phyloP scores from a whole-genome alignment of 2,329 filamentous ascomycete species.

The Dactylellina sp. region DNA sequence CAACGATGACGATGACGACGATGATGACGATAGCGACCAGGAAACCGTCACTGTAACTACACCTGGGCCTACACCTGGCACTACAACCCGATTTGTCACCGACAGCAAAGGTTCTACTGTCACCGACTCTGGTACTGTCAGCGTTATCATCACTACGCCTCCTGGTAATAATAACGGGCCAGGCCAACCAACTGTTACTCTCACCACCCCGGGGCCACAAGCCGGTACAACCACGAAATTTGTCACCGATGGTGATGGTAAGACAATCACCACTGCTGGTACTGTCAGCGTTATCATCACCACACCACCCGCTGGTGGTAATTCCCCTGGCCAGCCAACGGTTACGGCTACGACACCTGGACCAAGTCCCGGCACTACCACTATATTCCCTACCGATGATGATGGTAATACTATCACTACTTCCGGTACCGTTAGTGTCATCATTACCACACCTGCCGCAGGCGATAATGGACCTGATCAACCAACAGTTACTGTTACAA shows the following conservation, averaged over 20 bases:
- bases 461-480: background rate
- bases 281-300: slow-evolving; percentile 16
- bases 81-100: slow-evolving; percentile 9
- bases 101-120: background rate
- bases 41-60: slow-evolving; percentile 10
- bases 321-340: background rate
- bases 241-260: background rate
- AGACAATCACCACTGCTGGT: background rate
- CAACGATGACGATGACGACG: slow-evolving; percentile 5
- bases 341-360: slow-evolving; percentile 1
- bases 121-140: slow-evolving; percentile 10
- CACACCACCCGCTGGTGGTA: background rate
- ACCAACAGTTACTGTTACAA: background rate
- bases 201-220: background rate
- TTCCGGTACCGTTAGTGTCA: slow-evolving; percentile 7
- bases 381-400: background rate
- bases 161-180: background rate
- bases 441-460: background rate
- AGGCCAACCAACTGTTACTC: background rate
- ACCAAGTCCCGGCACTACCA: background rate
- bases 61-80: background rate
- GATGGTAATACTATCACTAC: background rate
- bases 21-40: slow-evolving; percentile 9
- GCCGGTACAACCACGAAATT: background rate
- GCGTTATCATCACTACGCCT: slow-evolving; percentile 8